These are phyloP conservation scores for Xylaria sp. DNA, from an alignment of 2,329 filamentous ascomycete species.

Conservation along the genomic window DNA sequence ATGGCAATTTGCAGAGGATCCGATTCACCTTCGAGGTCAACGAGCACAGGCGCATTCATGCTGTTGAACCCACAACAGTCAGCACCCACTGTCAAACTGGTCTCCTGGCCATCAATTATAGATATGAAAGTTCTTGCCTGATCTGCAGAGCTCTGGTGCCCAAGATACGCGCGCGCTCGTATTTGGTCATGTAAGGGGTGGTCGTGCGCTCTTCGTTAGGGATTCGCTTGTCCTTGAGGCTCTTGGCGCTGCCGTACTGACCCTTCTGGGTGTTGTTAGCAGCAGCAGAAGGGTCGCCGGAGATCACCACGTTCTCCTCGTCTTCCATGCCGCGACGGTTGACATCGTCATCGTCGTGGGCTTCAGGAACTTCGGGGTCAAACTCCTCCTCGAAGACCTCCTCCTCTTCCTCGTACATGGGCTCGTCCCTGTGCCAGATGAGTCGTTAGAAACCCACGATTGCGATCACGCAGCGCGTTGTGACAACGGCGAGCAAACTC, in stretches of 20 bases:
- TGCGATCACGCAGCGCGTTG: slow-evolving; percentile 18
- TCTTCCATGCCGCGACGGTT: slow-evolving; percentile 51
- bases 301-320: slow-evolving; percentile 54
- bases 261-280: slow-evolving; percentile 48
- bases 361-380: slow-evolving; percentile 49
- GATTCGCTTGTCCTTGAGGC: slow-evolving; percentile 78
- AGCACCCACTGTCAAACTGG: slow-evolving; percentile 17
- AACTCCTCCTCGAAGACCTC: slow-evolving; percentile 54
- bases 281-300: slow-evolving; percentile 56
- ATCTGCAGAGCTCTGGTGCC: slow-evolving; percentile 94
- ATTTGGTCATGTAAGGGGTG: slow-evolving; percentile 99
- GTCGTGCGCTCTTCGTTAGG: slow-evolving; percentile 81
- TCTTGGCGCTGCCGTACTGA: slow-evolving; percentile 41
- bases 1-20: slow-evolving; percentile 96
- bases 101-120: not conserved
- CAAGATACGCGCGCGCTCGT: slow-evolving; percentile 88
- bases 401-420: slow-evolving; percentile 64
- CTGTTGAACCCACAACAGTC: slow-evolving; percentile 34
- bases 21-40: slow-evolving; percentile 95
- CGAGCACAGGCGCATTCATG: slow-evolving; percentile 95
- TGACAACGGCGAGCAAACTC: slow-evolving; percentile 7
- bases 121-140: slow-evolving; percentile 35
- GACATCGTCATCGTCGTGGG: slow-evolving; percentile 44
- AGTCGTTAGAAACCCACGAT: slow-evolving; percentile 31
- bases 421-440: slow-evolving; percentile 53